These are phyloP conservation scores for Neoarthrinium moseri DNA, from an alignment of 2,329 filamentous ascomycete genomes.

Conservation along the genomic window DNA sequence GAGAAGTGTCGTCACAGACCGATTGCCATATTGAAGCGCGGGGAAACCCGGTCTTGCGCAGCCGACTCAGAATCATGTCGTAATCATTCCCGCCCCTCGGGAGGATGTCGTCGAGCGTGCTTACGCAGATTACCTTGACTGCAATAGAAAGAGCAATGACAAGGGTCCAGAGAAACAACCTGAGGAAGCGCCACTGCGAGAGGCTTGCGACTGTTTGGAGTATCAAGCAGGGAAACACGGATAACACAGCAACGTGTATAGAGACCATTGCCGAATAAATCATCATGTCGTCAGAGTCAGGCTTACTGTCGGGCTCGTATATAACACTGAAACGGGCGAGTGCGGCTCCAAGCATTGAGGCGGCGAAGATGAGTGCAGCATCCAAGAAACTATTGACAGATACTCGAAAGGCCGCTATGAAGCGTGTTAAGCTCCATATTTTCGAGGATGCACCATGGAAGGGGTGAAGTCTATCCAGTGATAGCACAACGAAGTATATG, in stretches of 20 bases:
- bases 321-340: background rate
- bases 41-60: no score
- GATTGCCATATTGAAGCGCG: no score
- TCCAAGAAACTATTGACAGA: background rate
- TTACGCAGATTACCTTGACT: background rate
- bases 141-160: background rate
- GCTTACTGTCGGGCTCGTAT: background rate
- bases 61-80: no score
- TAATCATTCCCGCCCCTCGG: no score
- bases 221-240: background rate
- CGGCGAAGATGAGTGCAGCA: background rate
- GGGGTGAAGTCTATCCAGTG: background rate
- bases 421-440: background rate
- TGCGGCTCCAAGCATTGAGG: background rate
- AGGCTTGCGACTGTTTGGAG: background rate
- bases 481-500: background rate
- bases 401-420: background rate
- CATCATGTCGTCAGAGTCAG: background rate
- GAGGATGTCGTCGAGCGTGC: no score
- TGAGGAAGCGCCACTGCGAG: background rate
- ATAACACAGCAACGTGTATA: background rate
- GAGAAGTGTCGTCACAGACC: no score
- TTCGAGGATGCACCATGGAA: background rate
- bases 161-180: background rate
- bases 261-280: background rate